These are phyloP conservation scores for Stachybotrys elegans DNA, from an alignment of 2,329 filamentous ascomycete species.

Conservation along the genomic window DNA sequence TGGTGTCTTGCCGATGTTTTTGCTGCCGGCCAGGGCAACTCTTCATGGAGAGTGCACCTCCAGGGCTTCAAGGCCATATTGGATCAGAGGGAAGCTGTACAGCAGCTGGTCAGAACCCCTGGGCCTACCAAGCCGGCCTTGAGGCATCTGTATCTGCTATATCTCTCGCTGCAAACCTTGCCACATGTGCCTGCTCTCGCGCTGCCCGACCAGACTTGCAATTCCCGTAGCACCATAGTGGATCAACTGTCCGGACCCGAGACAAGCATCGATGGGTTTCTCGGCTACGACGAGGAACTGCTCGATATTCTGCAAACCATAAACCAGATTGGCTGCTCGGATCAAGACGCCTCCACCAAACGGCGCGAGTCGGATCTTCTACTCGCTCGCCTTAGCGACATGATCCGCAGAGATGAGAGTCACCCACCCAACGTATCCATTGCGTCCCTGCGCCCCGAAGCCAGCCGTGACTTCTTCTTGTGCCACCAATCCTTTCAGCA, in stretches of 20 bases:
- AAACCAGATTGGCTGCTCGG: conserved; percentile 2
- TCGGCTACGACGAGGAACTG: conserved; percentile 22
- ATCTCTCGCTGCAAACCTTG: conserved; percentile 19
- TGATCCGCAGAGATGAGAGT: conserved; percentile 17
- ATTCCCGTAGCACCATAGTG: not conserved
- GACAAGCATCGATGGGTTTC: conserved; percentile 20
- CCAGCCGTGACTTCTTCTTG: conserved; percentile 16
- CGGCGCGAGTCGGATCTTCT: conserved; percentile 12
- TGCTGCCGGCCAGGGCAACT: conserved; percentile 13
- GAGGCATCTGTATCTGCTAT: conserved; percentile 21
- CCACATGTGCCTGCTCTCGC: conserved; percentile 15
- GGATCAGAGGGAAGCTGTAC: conserved; percentile 3
- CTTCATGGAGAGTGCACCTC: conserved; percentile 18
- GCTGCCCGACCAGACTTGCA: not conserved
- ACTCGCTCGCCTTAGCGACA: conserved; percentile 15
- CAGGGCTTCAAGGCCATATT: conserved; percentile 19
- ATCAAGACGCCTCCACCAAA: not conserved
- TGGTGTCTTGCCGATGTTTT: conserved; percentile 24
- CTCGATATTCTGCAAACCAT: conserved; percentile 18
- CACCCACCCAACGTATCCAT: conserved; percentile 14
- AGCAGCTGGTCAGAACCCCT: not conserved
- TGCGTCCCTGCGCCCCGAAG: conserved; percentile 14
- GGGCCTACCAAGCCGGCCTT: conserved; percentile 11
- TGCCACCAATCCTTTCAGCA: conserved; percentile 21
- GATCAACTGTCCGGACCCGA: not conserved